A percentile compares a stretch with the other conserved stretches of the same genome.
Conservation (phyloP, 2,329 filamentous ascomycete genomes). For the Chalaropsis thielavioides region DNA sequence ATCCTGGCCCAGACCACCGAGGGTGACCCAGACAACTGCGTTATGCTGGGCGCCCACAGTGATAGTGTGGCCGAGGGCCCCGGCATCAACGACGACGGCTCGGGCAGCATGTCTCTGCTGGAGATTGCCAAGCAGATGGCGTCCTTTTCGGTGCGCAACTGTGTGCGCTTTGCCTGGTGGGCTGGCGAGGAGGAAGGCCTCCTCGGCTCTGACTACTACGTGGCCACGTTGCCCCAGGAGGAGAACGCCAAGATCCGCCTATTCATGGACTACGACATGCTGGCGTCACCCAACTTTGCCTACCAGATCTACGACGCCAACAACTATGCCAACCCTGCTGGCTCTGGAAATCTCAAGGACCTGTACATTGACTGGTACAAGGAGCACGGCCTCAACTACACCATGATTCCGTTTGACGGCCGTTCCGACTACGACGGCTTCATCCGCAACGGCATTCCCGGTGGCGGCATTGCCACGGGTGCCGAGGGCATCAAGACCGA, state of each 20-base stretch:
- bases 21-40: slow-evolving; percentile 48
- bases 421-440: slow-evolving; percentile 70
- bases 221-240: slow-evolving; percentile 36
- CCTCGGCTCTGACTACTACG: slow-evolving; percentile 49
- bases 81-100: slow-evolving; percentile 68
- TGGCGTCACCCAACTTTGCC: slow-evolving; percentile 50
- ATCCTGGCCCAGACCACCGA: slow-evolving; percentile 46
- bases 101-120: slow-evolving; percentile 47
- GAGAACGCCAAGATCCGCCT: slow-evolving; percentile 49
- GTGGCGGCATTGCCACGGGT: slow-evolving; percentile 62
- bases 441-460: slow-evolving; percentile 56
- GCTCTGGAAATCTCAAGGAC: slow-evolving; percentile 53
- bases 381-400: slow-evolving; percentile 47
- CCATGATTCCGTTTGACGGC: slow-evolving; percentile 61
- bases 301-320: slow-evolving; percentile 59
- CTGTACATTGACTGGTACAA: slow-evolving; percentile 56
- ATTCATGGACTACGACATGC: slow-evolving; percentile 59
- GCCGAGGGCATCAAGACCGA: slow-evolving; percentile 63
- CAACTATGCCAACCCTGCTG: slow-evolving; percentile 53
- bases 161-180: slow-evolving; percentile 55
- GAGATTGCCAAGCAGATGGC: slow-evolving; percentile 47
- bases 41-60: slow-evolving; percentile 51
- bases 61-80: slow-evolving; percentile 49
- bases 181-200: slow-evolving; percentile 53
- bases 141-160: slow-evolving; percentile 46